phyloP scores from a whole-genome alignment of 2,329 filamentous ascomycete species.

The Pseudogymnoascus sp. region DNA sequence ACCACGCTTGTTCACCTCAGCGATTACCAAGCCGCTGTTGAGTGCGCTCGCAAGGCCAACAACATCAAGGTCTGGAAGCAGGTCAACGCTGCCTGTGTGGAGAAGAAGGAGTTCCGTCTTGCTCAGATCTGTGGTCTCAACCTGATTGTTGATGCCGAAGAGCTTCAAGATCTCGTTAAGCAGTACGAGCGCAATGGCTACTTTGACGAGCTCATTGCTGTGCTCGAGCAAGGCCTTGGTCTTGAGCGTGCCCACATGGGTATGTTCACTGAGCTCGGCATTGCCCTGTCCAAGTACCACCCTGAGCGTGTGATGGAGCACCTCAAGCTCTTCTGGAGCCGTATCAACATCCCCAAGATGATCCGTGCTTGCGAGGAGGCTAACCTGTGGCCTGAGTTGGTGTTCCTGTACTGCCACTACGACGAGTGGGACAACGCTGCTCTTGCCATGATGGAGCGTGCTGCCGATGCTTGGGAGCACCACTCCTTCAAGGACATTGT shows the following conservation, averaged over 20 bases:
- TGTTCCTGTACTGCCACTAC: conserved; percentile 97
- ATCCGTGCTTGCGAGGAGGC: conserved; percentile 89
- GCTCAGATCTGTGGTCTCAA: conserved; percentile 98
- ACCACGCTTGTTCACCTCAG: conserved; percentile 95
- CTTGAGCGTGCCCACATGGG: conserved; percentile 91
- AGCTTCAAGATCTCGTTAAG: conserved; percentile 84
- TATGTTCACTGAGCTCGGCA: conserved; percentile 90
- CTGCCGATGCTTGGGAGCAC: conserved; percentile 97
- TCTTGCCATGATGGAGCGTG: conserved; percentile 94
- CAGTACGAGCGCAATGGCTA: conserved; percentile 96
- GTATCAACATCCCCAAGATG: conserved; percentile 97
- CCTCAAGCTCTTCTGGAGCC: conserved; percentile 94
- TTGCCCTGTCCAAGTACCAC: conserved; percentile 89
- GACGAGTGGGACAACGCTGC: conserved; percentile 98
- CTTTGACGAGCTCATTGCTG: conserved; percentile 92
- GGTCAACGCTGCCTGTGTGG: conserved; percentile 91
- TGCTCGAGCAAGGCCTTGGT: conserved; percentile 90
- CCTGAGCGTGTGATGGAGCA: conserved; percentile 97
- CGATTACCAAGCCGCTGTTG: conserved; percentile 95
- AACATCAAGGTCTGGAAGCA: conserved; percentile 99
- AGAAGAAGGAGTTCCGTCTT: conserved; percentile 97
- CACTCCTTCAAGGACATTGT: conserved; percentile 99
- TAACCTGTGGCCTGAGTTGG: conserved; percentile 92
- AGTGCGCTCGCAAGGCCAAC: conserved; percentile 96
- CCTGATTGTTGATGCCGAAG: conserved; percentile 93